These are phyloP conservation scores for Phaeophleospora eucalypticola DNA, from an alignment of 2,329 filamentous ascomycete genomes.

Conservation along the genomic window DNA sequence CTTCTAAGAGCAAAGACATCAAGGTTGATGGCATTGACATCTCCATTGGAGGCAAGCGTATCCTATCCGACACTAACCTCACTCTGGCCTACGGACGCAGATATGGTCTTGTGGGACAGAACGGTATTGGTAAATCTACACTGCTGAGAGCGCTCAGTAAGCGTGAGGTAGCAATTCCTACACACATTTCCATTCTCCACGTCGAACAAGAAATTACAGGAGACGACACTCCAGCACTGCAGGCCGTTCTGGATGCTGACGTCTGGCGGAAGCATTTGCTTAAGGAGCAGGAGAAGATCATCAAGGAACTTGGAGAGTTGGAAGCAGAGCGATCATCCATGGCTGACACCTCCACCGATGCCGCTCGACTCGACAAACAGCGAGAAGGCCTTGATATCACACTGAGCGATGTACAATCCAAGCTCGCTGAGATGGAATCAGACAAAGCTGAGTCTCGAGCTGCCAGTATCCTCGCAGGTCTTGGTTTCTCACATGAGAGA, in stretches of 20 bases:
- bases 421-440: slow-evolving; percentile 96
- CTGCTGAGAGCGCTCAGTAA: slow-evolving; percentile 84
- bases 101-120: slow-evolving; percentile 97
- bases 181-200: slow-evolving; percentile 97
- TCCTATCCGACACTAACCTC: slow-evolving; percentile 83
- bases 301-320: slow-evolving; percentile 67
- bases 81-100: slow-evolving; percentile 88
- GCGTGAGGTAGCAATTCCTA: slow-evolving; percentile 90
- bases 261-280: slow-evolving; percentile 97
- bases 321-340: slow-evolving; percentile 73
- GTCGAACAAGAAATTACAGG: slow-evolving; percentile 98
- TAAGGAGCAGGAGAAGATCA: slow-evolving; percentile 83
- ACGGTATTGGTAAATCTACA: slow-evolving; percentile 89
- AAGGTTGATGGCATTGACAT: slow-evolving; percentile 96
- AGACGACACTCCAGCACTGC: slow-evolving; percentile 89
- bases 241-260: slow-evolving; percentile 94
- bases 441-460: slow-evolving; percentile 96
- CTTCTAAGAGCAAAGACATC: slow-evolving; percentile 91
- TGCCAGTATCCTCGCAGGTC: slow-evolving; percentile 91
- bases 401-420: slow-evolving; percentile 83
- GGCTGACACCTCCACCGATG: slow-evolving; percentile 89
- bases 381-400: slow-evolving; percentile 87
- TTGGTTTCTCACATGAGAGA: slow-evolving; percentile 90
- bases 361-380: slow-evolving; percentile 76
- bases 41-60: slow-evolving; percentile 81